A percentile compares a stretch with the other conserved stretches of the same genome.
Evolutionary conservation across 2,329 filamentous ascomycete genomes (phyloP).

Genomic region (Botrytis pseudocinerea): DNA sequence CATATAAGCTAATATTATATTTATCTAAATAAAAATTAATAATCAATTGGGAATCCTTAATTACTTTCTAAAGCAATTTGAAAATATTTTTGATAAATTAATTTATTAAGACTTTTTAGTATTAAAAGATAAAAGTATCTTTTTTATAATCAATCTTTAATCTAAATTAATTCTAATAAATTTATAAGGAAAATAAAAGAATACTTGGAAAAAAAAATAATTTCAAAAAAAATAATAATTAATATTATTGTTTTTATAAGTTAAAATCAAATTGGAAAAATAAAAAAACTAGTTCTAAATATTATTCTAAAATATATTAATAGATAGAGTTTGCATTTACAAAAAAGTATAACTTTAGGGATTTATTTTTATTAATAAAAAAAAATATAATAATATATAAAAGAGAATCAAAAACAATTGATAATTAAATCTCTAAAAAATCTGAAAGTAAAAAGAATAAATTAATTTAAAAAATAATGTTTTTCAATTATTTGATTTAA

Average conservation of each 20-base stretch:
- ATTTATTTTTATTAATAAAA: too few relatives aligned
- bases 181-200: too few relatives aligned
- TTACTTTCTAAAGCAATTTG: too few relatives aligned
- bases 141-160: fast-evolving
- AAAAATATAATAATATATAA: too few relatives aligned
- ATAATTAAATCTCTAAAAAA: too few relatives aligned
- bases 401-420: fast-evolving
- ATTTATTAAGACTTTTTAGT: too few relatives aligned
- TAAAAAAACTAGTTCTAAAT: fast-evolving
- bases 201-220: fast-evolving
- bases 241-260: fast-evolving
- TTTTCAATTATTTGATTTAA: too few relatives aligned
- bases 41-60: too few relatives aligned
- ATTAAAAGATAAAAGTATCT: fast-evolving
- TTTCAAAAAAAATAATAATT: fast-evolving
- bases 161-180: fast-evolving
- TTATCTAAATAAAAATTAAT: fast-evolving
- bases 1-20: fast-evolving
- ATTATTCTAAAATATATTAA: too few relatives aligned
- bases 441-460: fast-evolving
- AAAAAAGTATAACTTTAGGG: fast-evolving
- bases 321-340: too few relatives aligned
- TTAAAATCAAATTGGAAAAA: fast-evolving
- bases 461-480: too few relatives aligned
- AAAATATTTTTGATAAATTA: too few relatives aligned